Conservation (phyloP, 805 yeast genomes). For the Kodamaea neixiangensis region DNA sequence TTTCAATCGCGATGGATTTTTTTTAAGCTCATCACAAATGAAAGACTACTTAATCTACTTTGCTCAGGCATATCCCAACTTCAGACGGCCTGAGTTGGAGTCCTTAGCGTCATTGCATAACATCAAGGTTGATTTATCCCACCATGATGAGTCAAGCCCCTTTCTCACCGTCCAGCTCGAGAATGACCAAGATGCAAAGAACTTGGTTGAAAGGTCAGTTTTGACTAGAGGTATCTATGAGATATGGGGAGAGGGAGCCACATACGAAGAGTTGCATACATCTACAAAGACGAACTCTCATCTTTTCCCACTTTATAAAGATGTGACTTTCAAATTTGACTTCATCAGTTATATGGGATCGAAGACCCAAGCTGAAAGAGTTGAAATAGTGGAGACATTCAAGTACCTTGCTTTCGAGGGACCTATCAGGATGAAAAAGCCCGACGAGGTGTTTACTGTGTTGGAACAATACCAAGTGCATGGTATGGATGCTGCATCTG, state of each 20-base stretch:
- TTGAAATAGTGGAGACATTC: slow-evolving; percentile 71
- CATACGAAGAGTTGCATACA: slow-evolving; percentile 58
- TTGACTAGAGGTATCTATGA: slow-evolving; percentile 78
- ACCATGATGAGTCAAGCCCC: slow-evolving; percentile 62
- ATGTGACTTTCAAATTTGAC: slow-evolving; percentile 75
- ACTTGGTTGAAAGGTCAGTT: slow-evolving; percentile 66
- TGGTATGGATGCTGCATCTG: slow-evolving; percentile 47
- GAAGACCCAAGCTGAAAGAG: slow-evolving; percentile 51
- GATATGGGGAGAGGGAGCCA: slow-evolving; percentile 73
- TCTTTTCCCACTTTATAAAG: slow-evolving; percentile 40
- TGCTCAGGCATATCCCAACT: slow-evolving; percentile 81
- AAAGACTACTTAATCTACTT: slow-evolving; percentile 73
- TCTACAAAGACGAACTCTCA: slow-evolving; percentile 40
- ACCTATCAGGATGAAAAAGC: slow-evolving; percentile 71
- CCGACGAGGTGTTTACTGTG: slow-evolving; percentile 69
- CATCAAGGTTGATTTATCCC: slow-evolving; percentile 58
- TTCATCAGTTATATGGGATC: slow-evolving; percentile 74
- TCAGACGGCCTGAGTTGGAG: slow-evolving; percentile 80
- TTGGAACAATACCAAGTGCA: slow-evolving; percentile 67
- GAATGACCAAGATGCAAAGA: slow-evolving; percentile 65
- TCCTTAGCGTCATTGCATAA: slow-evolving; percentile 71
- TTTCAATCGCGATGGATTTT: background rate
- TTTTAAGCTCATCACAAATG: slow-evolving; percentile 24
- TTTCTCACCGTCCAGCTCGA: slow-evolving; percentile 69
- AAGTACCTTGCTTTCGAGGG: slow-evolving; percentile 73